These are phyloP conservation scores for Pestalotiopsis sp. DNA, from an alignment of 2,329 filamentous ascomycete species.

Conservation along the genomic window DNA sequence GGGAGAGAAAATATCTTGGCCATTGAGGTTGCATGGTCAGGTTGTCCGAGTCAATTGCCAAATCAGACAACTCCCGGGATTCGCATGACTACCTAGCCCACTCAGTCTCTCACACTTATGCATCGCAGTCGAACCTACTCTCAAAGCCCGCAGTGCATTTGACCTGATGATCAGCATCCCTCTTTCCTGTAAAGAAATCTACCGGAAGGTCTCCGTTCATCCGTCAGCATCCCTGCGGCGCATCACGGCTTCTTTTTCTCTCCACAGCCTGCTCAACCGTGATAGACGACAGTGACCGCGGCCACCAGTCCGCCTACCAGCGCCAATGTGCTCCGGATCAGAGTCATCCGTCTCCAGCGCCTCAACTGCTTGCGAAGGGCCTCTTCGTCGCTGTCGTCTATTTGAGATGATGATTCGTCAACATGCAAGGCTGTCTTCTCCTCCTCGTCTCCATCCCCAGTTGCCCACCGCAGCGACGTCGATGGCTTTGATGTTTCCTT, in stretches of 20 bases:
- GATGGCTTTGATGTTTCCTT: background rate
- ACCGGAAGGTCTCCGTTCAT: background rate
- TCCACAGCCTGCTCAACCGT: background rate
- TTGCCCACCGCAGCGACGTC: background rate
- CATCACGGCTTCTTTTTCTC: background rate
- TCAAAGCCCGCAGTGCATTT: background rate
- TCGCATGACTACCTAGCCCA: too few relatives aligned
- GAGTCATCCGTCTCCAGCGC: conserved; percentile 5
- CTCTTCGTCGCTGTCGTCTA: background rate
- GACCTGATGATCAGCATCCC: background rate
- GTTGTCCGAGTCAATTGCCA: too few relatives aligned
- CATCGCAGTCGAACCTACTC: background rate
- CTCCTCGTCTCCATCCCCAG: background rate
- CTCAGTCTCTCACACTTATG: background rate
- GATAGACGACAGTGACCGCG: background rate
- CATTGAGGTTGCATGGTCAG: too few relatives aligned
- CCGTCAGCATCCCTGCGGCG: background rate
- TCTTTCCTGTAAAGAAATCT: background rate
- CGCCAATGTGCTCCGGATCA: conserved; percentile 1
- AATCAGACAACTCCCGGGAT: too few relatives aligned
- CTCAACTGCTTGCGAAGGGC: background rate
- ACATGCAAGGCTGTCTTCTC: background rate
- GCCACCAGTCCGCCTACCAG: background rate
- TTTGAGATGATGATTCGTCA: background rate
- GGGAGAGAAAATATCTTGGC: too few relatives aligned